These are phyloP conservation scores for Multifurca ochricompacta DNA, from an alignment of 768 basidiomycete genomes.

Conservation along the genomic window DNA sequence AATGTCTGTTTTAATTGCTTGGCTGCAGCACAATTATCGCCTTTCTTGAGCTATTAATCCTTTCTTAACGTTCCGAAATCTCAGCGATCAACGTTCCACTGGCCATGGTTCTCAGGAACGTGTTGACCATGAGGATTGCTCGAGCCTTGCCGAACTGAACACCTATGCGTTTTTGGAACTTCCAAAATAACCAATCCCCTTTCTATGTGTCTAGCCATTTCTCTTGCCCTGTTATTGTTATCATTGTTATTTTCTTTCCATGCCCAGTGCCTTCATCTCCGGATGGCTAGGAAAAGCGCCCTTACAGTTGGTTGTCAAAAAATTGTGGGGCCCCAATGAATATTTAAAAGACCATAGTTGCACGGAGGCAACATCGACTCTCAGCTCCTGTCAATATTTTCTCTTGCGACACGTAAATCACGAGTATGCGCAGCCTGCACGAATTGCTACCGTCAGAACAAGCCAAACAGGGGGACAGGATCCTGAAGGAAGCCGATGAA, in stretches of 20 bases:
- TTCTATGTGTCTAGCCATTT: neutral
- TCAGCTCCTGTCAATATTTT: neutral
- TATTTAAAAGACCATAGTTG: constrained; percentile 4
- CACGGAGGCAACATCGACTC: neutral
- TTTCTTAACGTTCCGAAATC: neutral
- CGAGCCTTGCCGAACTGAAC: neutral
- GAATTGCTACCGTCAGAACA: neutral
- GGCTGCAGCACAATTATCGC: no score
- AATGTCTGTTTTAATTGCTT: no score
- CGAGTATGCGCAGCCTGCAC: neutral
- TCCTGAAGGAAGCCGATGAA: neutral
- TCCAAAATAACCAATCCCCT: neutral
- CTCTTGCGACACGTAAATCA: neutral
- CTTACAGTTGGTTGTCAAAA: neutral
- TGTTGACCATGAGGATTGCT: neutral
- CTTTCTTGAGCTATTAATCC: neutral
- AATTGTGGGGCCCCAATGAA: neutral
- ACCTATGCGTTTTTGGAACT: neutral
- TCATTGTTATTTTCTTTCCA: neutral
- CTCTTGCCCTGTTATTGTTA: neutral
- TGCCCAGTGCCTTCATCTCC: neutral
- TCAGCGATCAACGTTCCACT: neutral
- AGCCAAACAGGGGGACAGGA: neutral
- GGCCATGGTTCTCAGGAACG: neutral
- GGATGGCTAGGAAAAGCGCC: neutral